Evolutionary conservation across 257 asterid genomes (phyloP).

Genomic region (Nicotiana otophora): DNA sequence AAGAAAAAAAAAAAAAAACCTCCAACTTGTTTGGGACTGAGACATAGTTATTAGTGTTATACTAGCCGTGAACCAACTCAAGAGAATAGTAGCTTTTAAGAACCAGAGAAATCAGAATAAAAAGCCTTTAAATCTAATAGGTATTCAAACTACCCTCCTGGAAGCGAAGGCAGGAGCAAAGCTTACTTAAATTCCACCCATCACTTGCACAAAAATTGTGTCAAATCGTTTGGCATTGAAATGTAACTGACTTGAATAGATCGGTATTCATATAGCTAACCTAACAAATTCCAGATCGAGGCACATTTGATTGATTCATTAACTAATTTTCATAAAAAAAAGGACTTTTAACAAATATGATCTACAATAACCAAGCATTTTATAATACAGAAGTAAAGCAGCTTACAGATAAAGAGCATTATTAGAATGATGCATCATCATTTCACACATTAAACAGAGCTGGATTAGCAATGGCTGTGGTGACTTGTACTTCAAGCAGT

Average conservation of each 20-base stretch:
- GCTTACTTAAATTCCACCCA: background rate
- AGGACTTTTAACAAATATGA: background rate
- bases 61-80: background rate
- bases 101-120: background rate
- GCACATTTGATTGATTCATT: background rate
- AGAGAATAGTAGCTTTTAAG: background rate
- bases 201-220: background rate
- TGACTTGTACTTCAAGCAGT: slow-evolving; percentile 80
- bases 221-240: background rate
- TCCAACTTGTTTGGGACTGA: too few species aligned
- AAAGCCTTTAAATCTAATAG: background rate
- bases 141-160: background rate
- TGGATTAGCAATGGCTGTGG: slow-evolving; percentile 79
- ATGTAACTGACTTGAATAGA: background rate
- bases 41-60: too few species aligned
- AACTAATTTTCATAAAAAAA: background rate
- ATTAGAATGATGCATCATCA: background rate
- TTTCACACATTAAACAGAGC: slow-evolving; percentile 42
- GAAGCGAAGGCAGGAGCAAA: background rate
- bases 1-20: too few species aligned
- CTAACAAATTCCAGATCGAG: background rate
- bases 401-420: background rate
- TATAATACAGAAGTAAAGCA: background rate
- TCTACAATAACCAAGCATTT: background rate
- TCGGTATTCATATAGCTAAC: background rate